Evolutionary conservation across 2,329 filamentous ascomycete genomes (phyloP), one percentile per base, ranked within the genome.

Genomic region (Trichoderma sp.): DNA sequence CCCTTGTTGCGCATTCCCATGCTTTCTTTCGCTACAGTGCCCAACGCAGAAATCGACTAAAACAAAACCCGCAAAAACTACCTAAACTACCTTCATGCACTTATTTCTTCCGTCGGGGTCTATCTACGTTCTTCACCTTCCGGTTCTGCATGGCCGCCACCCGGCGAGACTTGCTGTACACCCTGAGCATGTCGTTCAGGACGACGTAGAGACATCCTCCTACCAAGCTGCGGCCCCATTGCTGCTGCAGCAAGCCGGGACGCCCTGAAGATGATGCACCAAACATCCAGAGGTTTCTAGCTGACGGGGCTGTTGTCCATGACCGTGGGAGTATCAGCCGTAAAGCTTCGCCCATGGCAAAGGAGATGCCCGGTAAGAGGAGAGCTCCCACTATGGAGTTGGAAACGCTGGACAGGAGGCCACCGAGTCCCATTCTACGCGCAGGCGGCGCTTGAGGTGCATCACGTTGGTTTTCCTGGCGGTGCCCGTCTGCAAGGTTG

Each of bases 151-250:
- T 84, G 39, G 87, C 83, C 73, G 86, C 83, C 14, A 87, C 88
- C 70, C 83, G 84, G 70, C 87, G 83, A 77, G 89, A 89, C 79
- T 90, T 91, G 72, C 85, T 83, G 75, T 89, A 91, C 28, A 91
- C 78, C 68, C 82, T 81, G 61, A 90, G 80, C 3, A 82, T 83
- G 73, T 91, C 89, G 78, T 95, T 96, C 64, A 97, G 79, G 11
- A 97, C 89, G 18, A 98, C 90, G 75, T 95, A 97, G 24, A 97
- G 81, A 76, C 93, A 96, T 0, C 96, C 96, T 1, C 96, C 96
- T 1, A 96, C 86, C 3, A 99, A 83, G 75, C 92, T 97, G 68
- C 96, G 86, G 1, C 94, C 96, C 93, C 96, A 98, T 69, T 90
- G 89, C 73, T 91, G 88, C 76, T 96, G 92, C 37, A 99, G 79